Percentiles rank a stretch among this genome's conserved stretches.
These are phyloP conservation scores for Tolypocladium tundrense DNA, from an alignment of 2,329 filamentous ascomycete genomes.

Conservation along the genomic window DNA sequence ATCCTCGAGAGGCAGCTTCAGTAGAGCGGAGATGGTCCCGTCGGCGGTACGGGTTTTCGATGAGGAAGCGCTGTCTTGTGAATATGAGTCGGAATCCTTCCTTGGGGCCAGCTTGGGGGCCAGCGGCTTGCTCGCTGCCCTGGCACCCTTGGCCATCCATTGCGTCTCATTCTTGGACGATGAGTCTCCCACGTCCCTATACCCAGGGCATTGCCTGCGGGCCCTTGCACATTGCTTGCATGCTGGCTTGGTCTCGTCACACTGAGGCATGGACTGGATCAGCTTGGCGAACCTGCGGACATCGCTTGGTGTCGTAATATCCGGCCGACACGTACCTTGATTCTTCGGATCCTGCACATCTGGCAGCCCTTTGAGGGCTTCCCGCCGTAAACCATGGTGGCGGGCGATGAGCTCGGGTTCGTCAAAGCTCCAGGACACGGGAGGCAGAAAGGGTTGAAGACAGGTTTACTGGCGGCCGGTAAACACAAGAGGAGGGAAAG, in stretches of 20 bases:
- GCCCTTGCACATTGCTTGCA: constrained; percentile 56
- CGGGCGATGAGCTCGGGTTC: neutral
- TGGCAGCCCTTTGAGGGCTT: constrained; percentile 59
- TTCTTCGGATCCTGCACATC: constrained; percentile 61
- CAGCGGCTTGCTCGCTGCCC: constrained; percentile 54
- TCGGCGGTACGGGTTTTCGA: constrained; percentile 2
- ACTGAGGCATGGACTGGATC: constrained; percentile 29
- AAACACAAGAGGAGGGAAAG: neutral
- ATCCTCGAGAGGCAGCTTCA: constrained; percentile 38
- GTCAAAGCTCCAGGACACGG: neutral
- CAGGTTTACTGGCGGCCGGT: neutral
- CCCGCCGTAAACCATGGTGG: constrained; percentile 50
- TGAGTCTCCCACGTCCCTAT: constrained; percentile 58
- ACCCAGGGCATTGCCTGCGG: constrained; percentile 51
- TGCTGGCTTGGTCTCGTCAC: constrained; percentile 54
- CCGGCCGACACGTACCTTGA: constrained; percentile 45
- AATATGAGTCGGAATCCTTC: constrained; percentile 24
- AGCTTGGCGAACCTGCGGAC: neutral
- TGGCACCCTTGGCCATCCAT: constrained; percentile 35
- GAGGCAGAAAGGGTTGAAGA: neutral
- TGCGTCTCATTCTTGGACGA: constrained; percentile 32
- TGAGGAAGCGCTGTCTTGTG: constrained; percentile 11
- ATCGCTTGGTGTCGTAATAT: neutral
- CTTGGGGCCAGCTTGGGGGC: constrained; percentile 36
- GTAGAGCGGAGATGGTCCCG: constrained; percentile 13